Conservation (phyloP, 1,284 basidiomycete species). For the Quambalaria eucalypti region DNA sequence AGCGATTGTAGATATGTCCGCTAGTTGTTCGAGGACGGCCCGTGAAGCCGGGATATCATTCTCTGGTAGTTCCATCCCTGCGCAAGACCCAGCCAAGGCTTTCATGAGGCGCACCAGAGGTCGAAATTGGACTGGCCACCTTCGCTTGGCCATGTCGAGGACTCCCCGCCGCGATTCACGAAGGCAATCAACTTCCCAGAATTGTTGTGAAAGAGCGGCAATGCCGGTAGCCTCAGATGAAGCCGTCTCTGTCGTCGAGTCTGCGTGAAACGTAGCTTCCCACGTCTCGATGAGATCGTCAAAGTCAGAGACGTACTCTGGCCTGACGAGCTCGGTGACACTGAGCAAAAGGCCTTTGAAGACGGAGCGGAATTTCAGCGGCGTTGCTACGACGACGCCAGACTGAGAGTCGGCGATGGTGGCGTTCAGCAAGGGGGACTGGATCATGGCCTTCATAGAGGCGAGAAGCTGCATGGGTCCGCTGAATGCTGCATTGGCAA, state of each 20-base stretch:
- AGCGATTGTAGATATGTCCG: conserved; percentile 64
- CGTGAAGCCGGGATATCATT: conserved; percentile 11
- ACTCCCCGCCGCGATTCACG: conserved; percentile 56
- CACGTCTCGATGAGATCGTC: conserved; percentile 65
- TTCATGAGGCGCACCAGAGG: conserved; percentile 66
- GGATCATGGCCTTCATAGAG: conserved; percentile 32
- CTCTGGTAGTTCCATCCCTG: conserved; percentile 1
- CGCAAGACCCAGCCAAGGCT: conserved; percentile 58
- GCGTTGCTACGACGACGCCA: conserved; percentile 63
- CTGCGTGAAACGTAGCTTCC: conserved; percentile 64
- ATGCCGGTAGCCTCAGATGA: conserved; percentile 54
- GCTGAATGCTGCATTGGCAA: conserved; percentile 45
- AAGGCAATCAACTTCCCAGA: conserved; percentile 64
- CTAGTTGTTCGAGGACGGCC: conserved; percentile 63
- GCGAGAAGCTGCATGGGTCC: conserved; percentile 39
- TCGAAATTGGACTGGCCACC: conserved; percentile 69
- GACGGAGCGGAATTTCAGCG: conserved; percentile 70
- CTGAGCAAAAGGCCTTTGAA: conserved; percentile 62
- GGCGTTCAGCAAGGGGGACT: conserved; percentile 39
- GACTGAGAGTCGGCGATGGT: conserved; percentile 12
- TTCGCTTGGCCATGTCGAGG: conserved; percentile 65
- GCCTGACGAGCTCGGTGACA: conserved; percentile 62
- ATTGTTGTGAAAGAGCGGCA: conserved; percentile 63
- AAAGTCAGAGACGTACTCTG: conserved; percentile 56
- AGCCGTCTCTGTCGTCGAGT: conserved; percentile 16